These are phyloP conservation scores for Trametes cinnabarina DNA, from an alignment of 768 basidiomycete species.

Conservation along the genomic window DNA sequence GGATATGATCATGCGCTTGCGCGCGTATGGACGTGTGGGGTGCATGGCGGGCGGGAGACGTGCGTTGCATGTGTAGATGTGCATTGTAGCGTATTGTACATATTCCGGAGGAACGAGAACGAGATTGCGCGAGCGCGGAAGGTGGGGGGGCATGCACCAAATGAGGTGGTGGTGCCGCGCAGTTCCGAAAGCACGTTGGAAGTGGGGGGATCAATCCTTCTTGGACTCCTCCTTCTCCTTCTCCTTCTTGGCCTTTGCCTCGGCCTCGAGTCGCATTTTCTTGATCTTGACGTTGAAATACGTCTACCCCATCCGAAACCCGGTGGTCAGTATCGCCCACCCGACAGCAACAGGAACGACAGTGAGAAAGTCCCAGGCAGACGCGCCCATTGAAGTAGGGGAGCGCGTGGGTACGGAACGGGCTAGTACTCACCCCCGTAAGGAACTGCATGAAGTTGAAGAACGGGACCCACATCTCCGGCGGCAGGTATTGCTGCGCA, in stretches of 20 bases:
- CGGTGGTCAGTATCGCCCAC: background rate
- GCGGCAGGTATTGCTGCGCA: constrained; percentile 77
- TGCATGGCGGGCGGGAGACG: too few species aligned
- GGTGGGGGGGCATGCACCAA: background rate
- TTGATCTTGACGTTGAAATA: constrained; percentile 75
- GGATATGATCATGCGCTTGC: background rate
- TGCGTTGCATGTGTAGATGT: constrained; percentile 18
- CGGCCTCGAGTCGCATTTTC: constrained; percentile 51
- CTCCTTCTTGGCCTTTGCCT: constrained; percentile 44
- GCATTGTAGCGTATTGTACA: constrained; percentile 14
- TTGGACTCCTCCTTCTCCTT: constrained; percentile 40
- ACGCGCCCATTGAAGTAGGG: background rate
- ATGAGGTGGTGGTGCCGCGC: too few species aligned
- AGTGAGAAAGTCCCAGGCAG: too few species aligned
- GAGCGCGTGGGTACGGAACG: background rate
- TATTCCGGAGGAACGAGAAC: background rate
- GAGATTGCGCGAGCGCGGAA: background rate
- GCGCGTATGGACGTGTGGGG: background rate
- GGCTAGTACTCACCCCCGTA: constrained; percentile 57
- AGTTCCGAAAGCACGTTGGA: too few species aligned
- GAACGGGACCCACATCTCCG: constrained; percentile 88
- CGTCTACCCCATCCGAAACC: constrained; percentile 41
- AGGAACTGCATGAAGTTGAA: constrained; percentile 78
- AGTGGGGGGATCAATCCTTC: constrained; percentile 23
- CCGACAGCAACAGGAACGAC: too few species aligned